These are phyloP conservation scores for Trypanosoma cruzi DNA, from an alignment of 208 protist genomes.

Conservation along the genomic window DNA sequence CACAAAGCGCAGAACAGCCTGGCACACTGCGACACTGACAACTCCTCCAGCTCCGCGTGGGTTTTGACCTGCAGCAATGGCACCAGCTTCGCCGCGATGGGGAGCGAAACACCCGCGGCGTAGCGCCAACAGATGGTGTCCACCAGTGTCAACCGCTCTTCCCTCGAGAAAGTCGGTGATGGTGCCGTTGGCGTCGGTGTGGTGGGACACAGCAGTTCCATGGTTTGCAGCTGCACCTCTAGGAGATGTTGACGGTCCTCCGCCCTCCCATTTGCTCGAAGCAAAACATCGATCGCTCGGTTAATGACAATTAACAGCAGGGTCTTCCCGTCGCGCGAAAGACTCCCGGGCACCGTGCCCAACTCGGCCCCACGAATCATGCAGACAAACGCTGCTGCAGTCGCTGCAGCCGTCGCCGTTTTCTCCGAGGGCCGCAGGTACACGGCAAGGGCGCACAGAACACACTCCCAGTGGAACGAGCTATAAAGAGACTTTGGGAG, in stretches of 20 bases:
- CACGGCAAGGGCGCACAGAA: conserved; percentile 19
- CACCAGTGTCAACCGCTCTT: conserved; percentile 12
- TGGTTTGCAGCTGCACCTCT: conserved; percentile 13
- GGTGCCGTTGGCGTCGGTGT: neutral
- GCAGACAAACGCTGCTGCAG: conserved; percentile 15
- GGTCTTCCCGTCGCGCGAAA: conserved; percentile 16
- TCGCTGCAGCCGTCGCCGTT: neutral
- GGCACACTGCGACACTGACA: conserved; percentile 16
- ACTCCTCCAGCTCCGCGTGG: conserved; percentile 2
- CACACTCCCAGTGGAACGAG: conserved; percentile 33
- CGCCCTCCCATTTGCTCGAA: neutral
- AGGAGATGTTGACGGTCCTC: conserved; percentile 19
- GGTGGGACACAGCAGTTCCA: conserved; percentile 5
- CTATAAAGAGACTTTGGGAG: conserved; percentile 18
- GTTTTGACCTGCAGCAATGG: conserved; percentile 1
- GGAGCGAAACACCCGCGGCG: neutral
- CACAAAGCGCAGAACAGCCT: conserved; percentile 28
- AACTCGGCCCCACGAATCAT: conserved; percentile 1
- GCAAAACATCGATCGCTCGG: conserved; percentile 6
- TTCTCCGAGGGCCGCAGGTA: conserved; percentile 1
- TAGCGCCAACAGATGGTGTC: conserved; percentile 30
- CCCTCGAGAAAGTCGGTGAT: neutral
- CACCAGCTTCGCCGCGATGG: neutral
- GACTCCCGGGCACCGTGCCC: conserved; percentile 1
- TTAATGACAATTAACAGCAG: conserved; percentile 13